Base-by-base conservation (phyloP, 768 basidiomycete genomes). In the Boletellus ananiceps region DNA sequence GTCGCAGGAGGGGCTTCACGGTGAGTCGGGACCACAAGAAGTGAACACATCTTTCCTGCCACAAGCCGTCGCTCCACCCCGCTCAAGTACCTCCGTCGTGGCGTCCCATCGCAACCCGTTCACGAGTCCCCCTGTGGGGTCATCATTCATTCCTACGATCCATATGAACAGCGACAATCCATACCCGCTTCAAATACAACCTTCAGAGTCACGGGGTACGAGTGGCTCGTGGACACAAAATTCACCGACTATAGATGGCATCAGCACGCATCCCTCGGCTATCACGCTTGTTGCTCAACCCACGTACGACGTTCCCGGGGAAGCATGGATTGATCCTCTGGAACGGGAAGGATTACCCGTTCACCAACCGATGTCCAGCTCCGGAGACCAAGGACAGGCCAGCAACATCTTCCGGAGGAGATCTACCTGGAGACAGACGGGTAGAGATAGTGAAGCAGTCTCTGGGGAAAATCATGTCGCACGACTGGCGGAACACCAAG, bases 341-440 rank as follows among this genome's bases (percentile, higher is more conserved):
- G 88, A 90, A 63, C 77, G 73, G 41, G 82, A 80, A 34, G 87
- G 87, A 0, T 63, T 90, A 23, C 81, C 81, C 0, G 73, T 34
- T 57, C 73, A 12, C 59, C 64, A 35, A 59, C 71, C 35, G 57
- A 71, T 51, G 41, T 59, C 54, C 25, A 37, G 21, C 13, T 1
- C 7, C 15, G 44, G 43, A 29, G 39, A 32, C 29, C 19, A 39
- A 34, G 43, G 33, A 34, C 40, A 47, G 11, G 8, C 13, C 1
- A 42, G 43, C 0, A 49, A 19, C 8, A 1, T 35, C 9, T 42
- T 62, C n/a, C 50, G 61, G 44, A 52, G 58, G 29, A 56, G 56
- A 51, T 49, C 50, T 13, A 59, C 54, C 1, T 50, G 57, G 58
- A 52, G 46, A 16, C 49, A 46, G 49, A 34, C 19, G 32, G 54